These are phyloP conservation scores for Casuarina cunninghamiana DNA, from an alignment of 306 rosid genomes.

Conservation along the genomic window DNA sequence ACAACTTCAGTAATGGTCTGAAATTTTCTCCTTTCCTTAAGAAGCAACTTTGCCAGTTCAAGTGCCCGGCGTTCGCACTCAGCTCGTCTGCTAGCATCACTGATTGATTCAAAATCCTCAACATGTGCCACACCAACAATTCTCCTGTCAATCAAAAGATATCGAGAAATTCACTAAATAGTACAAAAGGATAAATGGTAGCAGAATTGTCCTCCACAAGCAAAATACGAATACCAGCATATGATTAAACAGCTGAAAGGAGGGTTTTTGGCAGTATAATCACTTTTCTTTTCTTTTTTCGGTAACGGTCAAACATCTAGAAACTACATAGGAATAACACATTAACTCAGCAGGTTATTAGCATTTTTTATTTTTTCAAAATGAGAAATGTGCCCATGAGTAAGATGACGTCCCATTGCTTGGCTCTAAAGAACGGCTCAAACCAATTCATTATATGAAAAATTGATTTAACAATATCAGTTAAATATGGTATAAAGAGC, in stretches of 20 bases:
- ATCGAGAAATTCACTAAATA: neutral
- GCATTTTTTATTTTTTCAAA: too few species aligned
- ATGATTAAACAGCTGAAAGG: too few species aligned
- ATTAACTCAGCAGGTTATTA: neutral
- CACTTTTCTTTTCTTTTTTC: neutral
- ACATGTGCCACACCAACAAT: constrained; percentile 91
- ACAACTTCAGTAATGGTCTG: constrained; percentile 52
- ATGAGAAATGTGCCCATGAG: neutral
- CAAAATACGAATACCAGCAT: neutral
- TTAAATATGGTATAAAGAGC: too few species aligned
- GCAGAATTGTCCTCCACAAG: neutral
- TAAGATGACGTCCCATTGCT: too few species aligned
- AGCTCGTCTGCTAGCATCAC: constrained; percentile 63
- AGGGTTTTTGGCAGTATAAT: too few species aligned
- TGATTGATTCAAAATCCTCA: constrained; percentile 79
- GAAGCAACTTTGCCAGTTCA: constrained; percentile 61
- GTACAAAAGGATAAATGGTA: neutral
- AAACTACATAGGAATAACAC: neutral
- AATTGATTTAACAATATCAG: too few species aligned
- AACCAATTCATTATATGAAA: neutral
- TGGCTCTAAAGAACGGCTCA: neutral
- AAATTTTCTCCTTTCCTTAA: constrained; percentile 70
- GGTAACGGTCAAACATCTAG: neutral
- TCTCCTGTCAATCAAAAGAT: constrained; percentile 51
- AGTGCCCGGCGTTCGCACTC: constrained; percentile 68